phyloP scores from a whole-genome alignment of 768 basidiomycete species.

The Macrolepiota fuliginosa region DNA sequence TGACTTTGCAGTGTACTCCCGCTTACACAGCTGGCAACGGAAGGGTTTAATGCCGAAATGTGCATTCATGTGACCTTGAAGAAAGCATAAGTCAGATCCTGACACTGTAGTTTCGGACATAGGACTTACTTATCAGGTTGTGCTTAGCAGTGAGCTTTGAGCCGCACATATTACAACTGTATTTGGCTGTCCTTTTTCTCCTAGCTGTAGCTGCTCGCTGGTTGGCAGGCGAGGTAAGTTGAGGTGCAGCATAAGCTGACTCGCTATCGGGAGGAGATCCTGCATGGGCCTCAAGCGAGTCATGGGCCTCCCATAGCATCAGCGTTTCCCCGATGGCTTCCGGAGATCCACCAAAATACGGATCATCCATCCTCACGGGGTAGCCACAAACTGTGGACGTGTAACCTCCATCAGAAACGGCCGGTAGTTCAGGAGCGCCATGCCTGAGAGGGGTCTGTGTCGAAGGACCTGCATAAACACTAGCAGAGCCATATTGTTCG shows the following conservation, averaged over 20 bases:
- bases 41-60: slow-evolving; percentile 17
- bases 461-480: no score
- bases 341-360: not conserved
- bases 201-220: slow-evolving; percentile 11
- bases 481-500: not conserved
- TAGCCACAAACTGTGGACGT: not conserved
- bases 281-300: not conserved
- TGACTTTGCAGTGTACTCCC: slow-evolving; percentile 16
- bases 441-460: not conserved
- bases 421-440: not conserved
- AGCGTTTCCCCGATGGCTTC: not conserved
- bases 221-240: slow-evolving; percentile 7
- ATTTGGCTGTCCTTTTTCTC: slow-evolving; percentile 20
- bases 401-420: not conserved
- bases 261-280: not conserved
- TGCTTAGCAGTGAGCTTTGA: slow-evolving; percentile 26
- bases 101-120: not conserved
- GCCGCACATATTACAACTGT: slow-evolving; percentile 20
- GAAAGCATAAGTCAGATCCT: not conserved
- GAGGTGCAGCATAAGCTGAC: not conserved
- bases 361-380: not conserved
- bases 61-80: slow-evolving; percentile 15
- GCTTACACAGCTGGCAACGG: slow-evolving; percentile 11
- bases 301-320: not conserved
- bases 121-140: slow-evolving; percentile 24